Base-by-base conservation (phyloP, 305 asterid species). In the Solanum chacoense region DNA sequence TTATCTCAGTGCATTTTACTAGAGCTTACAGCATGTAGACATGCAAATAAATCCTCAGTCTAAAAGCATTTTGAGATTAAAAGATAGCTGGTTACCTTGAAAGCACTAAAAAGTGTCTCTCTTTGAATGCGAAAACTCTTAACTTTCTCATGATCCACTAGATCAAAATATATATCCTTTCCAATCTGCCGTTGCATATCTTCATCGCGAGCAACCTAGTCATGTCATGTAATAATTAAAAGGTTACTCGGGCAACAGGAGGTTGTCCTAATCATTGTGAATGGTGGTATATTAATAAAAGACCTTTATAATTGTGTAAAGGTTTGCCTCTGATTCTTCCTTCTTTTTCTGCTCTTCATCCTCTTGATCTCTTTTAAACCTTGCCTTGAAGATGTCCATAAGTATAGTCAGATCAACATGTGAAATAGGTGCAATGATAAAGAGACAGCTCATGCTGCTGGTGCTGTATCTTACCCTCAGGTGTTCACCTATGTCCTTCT, bases 291-390 rank as follows among this genome's bases (percentile, higher is more conserved):
- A 36, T n/a, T 77, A 75, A 76, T 84, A 84, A 63, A 81, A 84
- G 85, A 97, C 99, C 98, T 97, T 96, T 91, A 97, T 94, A 87
- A 95, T 95, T 55, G 98, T 96, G 92, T 94, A 97, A 87, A 96
- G 98, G 89, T 97, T 97, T 78, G 98, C 96, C 93, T 95, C 95
- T 1, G 97, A 96, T 92, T 95, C 95, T 91, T 94, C 94, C 93
- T 92, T 95, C 92, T 55, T 93, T 94, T 95, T 94, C 90, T 96
- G 97, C 93, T 97, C 98, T 90, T 94, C 94, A 88, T 94, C 95
- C 90, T 92, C 97, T 75, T 93, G 96, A 87, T 93, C 95, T 88
- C 92, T 94, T 92, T 93, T 93, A 94, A 94, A 91, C 85, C 97
- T 91, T 92, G 92, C 92, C 99, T 96, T 94, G 88, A 92, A 34